Percentiles rank a stretch among this genome's conserved stretches.
These are phyloP conservation scores for Syzygium jambos DNA, from an alignment of 345 rosid species.

Conservation along the genomic window DNA sequence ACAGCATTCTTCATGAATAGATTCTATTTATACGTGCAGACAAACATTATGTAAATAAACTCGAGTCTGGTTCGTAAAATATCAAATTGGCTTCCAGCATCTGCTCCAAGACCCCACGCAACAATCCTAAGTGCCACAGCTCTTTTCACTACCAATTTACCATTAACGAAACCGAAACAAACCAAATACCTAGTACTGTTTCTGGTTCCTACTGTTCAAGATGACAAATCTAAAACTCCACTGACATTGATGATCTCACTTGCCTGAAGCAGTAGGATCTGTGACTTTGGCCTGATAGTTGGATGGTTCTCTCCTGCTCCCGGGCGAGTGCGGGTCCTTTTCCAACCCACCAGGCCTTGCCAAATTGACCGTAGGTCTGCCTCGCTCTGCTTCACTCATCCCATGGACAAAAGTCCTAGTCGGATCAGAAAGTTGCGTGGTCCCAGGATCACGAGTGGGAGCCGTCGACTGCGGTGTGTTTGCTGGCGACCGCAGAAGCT, in stretches of 20 bases:
- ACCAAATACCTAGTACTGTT: not conserved
- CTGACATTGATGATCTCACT: not conserved
- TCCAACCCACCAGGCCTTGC: conserved; percentile 30
- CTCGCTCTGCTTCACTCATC: conserved; percentile 9
- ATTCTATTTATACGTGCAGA: not conserved
- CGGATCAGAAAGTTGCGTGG: conserved; percentile 5
- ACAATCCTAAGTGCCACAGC: not conserved
- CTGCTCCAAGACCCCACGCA: not conserved
- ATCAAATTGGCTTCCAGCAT: not conserved
- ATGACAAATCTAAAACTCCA: not conserved
- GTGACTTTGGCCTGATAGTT: conserved; percentile 53
- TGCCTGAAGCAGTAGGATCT: conserved; percentile 41
- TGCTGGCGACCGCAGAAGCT: conserved; percentile 12
- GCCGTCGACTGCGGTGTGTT: conserved; percentile 19
- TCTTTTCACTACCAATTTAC: not conserved
- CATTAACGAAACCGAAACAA: not conserved
- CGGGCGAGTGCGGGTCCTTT: conserved; percentile 50
- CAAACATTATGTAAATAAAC: not conserved
- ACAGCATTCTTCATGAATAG: not conserved
- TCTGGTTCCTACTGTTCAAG: not conserved
- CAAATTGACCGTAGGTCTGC: conserved; percentile 22
- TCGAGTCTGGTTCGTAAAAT: not conserved
- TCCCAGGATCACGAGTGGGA: conserved; percentile 8
- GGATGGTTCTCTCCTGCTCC: conserved; percentile 18
- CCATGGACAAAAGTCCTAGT: conserved; percentile 15